A percentile compares a stretch with the other conserved stretches of the same genome.
Conservation (phyloP, 306 rosid genomes). For the Arachis hypogaea region DNA sequence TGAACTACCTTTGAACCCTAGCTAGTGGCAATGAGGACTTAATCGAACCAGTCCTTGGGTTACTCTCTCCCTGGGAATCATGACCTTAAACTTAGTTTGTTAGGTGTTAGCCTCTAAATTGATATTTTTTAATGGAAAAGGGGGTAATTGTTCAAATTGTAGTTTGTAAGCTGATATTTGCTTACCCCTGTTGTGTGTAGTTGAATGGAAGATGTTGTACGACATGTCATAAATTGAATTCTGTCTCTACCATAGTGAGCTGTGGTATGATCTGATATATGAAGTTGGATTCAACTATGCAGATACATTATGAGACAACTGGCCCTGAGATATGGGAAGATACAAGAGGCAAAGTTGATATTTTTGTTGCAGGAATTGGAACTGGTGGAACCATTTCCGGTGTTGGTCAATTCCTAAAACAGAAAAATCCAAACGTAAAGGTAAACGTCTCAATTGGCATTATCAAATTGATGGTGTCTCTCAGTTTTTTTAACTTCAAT, state of each 20-base stretch:
- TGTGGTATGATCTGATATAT: constrained; percentile 31
- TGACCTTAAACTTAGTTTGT: constrained; percentile 10
- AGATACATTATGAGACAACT: constrained; percentile 96
- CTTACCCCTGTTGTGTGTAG: constrained; percentile 12
- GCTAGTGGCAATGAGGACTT: background rate
- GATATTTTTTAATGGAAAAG: background rate
- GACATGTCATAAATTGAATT: constrained; percentile 31
- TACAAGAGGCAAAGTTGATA: constrained; percentile 92
- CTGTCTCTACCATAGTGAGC: constrained; percentile 23
- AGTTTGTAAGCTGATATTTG: constrained; percentile 8
- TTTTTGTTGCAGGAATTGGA: constrained; percentile 95
- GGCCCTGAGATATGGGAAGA: constrained; percentile 99
- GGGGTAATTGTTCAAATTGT: constrained; percentile 32
- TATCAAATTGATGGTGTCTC: background rate
- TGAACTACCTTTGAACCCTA: constrained; percentile 9
- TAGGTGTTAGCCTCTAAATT: constrained; percentile 15
- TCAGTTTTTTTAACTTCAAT: constrained; percentile 1
- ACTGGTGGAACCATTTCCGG: constrained; percentile 99
- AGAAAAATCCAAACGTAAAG: constrained; percentile 82
- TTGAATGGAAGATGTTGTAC: constrained; percentile 25
- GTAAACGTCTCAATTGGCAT: constrained; percentile 45
- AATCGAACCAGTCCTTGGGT: constrained; percentile 7
- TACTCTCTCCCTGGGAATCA: constrained; percentile 1
- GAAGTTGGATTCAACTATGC: constrained; percentile 47
- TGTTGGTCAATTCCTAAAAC: constrained; percentile 78